A percentile compares a stretch with the other conserved stretches of the same genome.
These are phyloP conservation scores for Podosphaera leucotricha DNA, from an alignment of 2,329 filamentous ascomycete species.

Conservation along the genomic window DNA sequence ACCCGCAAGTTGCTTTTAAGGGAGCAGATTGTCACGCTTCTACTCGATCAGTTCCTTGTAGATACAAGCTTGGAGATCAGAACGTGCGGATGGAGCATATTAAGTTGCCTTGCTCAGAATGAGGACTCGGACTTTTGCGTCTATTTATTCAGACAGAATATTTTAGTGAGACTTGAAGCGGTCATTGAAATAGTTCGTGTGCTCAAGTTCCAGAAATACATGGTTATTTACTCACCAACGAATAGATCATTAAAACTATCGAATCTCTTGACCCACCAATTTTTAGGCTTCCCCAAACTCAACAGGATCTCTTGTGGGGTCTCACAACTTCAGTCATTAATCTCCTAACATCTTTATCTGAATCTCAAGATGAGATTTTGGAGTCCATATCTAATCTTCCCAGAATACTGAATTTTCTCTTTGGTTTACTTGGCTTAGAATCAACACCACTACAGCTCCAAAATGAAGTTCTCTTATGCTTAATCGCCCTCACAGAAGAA, in stretches of 20 bases:
- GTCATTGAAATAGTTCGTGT: slow-evolving; percentile 27
- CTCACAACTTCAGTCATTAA: slow-evolving; percentile 29
- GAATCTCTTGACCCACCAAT: slow-evolving; percentile 19
- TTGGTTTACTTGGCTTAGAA: slow-evolving; percentile 24
- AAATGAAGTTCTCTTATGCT: slow-evolving; percentile 27
- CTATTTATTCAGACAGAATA: slow-evolving; percentile 36
- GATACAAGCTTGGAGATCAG: slow-evolving; percentile 38
- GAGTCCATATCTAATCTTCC: slow-evolving; percentile 26
- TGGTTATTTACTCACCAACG: slow-evolving; percentile 1
- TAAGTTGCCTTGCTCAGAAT: slow-evolving; percentile 34
- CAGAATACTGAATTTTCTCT: slow-evolving; percentile 28
- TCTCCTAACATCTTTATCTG: slow-evolving; percentile 28
- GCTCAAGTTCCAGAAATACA: background rate
- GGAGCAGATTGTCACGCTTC: slow-evolving; percentile 38
- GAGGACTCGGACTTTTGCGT: slow-evolving; percentile 45
- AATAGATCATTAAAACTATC: slow-evolving; percentile 13
- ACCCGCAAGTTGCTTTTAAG: slow-evolving; percentile 41
- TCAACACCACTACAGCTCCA: slow-evolving; percentile 17
- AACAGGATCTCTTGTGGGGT: slow-evolving; percentile 29
- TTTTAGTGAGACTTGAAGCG: slow-evolving; percentile 35
- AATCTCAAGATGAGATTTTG: slow-evolving; percentile 36
- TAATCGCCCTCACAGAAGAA: slow-evolving; percentile 36
- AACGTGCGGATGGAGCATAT: slow-evolving; percentile 43
- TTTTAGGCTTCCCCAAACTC: slow-evolving; percentile 25
- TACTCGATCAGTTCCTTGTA: slow-evolving; percentile 39